Evolutionary conservation across 768 basidiomycete species (phyloP), one percentile per base, ranked within the genome.

Genomic region (Suillus subaureus): DNA sequence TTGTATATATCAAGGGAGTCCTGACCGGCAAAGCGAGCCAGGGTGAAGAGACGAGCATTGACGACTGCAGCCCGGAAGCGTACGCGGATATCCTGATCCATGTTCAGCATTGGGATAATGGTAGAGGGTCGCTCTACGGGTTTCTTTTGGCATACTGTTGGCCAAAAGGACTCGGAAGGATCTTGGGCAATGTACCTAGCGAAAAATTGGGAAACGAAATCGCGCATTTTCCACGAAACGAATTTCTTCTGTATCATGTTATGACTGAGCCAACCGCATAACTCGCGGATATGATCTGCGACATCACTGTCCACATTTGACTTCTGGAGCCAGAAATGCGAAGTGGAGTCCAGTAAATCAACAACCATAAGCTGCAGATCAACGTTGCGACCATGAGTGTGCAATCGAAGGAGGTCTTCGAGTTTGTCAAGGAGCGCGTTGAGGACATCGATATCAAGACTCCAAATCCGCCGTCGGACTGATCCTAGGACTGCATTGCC

Each of bases 41-140:
- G 74, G 4, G 83, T 79, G 69, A 93, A 88, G 31, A 92, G 73
- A 9, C 81, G 80, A 37, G 88, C 84, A 61, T 82, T 87, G n/a
- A 85, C 75, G 16, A 82, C 78, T 1, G 90, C 90, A 1, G 84
- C 85, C 37, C 92, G 88, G 72, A 95, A 91, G 18, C 97, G 88
- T 55, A 97, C 91, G 39, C 95, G 87, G 23, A 92, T 87, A 72
- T 99, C 96, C 47, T 80, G 76, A 75, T 99, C 92, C n/a, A 77
- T 71, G 26, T 82, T 83, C 70, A 93, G 69, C 33, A 73, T 73
- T 13, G 86, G 85, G 40, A 93, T 80, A 39, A 87, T 72, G 69
- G 69, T 66, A 62, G 82, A 71, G 15, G 89, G 85, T 66, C 81
- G 69, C 18, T 69, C 65, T n/a, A 75, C 66, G 15, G 70, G 69